phyloP scores from a whole-genome alignment of 805 yeast species.

The Nakazawaea wyomingensis region DNA sequence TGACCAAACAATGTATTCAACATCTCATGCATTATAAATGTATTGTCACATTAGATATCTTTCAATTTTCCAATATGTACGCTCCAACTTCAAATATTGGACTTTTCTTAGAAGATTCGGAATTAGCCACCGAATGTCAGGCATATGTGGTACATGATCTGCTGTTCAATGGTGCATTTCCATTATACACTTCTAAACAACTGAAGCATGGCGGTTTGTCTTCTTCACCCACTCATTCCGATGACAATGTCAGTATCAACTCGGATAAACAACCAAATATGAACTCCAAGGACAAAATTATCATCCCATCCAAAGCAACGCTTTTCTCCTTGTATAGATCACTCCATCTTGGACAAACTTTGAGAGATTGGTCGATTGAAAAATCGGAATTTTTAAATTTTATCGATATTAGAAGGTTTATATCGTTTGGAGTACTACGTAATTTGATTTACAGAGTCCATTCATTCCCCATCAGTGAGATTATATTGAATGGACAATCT shows the following conservation, averaged over 20 bases:
- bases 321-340: slow-evolving; percentile 73
- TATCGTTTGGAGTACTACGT: slow-evolving; percentile 80
- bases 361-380: slow-evolving; percentile 77
- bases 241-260: slow-evolving; percentile 11
- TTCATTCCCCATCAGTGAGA: slow-evolving; percentile 60
- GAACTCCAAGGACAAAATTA: slow-evolving; percentile 11
- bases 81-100: slow-evolving; percentile 82
- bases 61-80: slow-evolving; percentile 83
- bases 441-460: slow-evolving; percentile 79
- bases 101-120: slow-evolving; percentile 55
- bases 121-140: slow-evolving; percentile 79
- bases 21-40: slow-evolving; percentile 89
- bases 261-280: slow-evolving; percentile 6
- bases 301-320: slow-evolving; percentile 57
- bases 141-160: slow-evolving; percentile 54
- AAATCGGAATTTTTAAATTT: slow-evolving; percentile 52
- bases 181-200: slow-evolving; percentile 18
- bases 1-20: slow-evolving; percentile 83
- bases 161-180: slow-evolving; percentile 21
- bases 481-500: slow-evolving; percentile 25
- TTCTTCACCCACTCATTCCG: not conserved
- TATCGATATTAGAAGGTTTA: slow-evolving; percentile 78
- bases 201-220: slow-evolving; percentile 7
- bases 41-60: slow-evolving; percentile 75
- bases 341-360: slow-evolving; percentile 68